A percentile compares a stretch with the other conserved stretches of the same genome.
Evolutionary conservation across 805 yeast species (phyloP).

Genomic region (Nakazawaea molendinolei): DNA sequence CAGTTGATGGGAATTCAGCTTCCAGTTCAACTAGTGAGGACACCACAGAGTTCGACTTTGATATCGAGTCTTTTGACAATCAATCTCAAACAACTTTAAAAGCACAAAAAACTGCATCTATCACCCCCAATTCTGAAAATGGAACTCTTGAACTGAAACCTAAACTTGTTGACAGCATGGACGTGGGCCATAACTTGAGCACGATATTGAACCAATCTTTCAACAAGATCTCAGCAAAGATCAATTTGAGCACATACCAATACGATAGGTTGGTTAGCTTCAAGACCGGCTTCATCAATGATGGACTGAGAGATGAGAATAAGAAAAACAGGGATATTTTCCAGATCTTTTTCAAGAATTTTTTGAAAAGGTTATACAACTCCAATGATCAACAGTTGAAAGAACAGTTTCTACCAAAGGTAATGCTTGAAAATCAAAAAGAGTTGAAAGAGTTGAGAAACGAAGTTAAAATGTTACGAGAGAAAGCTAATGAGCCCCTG

Average conservation of each 20-base stretch:
- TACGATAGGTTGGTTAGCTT: slow-evolving; percentile 36
- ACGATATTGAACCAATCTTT: slow-evolving; percentile 35
- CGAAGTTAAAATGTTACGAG: slow-evolving; percentile 2
- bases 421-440: slow-evolving; percentile 17
- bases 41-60: slow-evolving; percentile 12
- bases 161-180: slow-evolving; percentile 5
- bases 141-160: slow-evolving; percentile 12
- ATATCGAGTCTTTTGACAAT: slow-evolving; percentile 1
- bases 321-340: slow-evolving; percentile 23
- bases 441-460: slow-evolving; percentile 14
- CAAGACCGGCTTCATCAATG: slow-evolving; percentile 28
- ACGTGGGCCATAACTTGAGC: slow-evolving; percentile 20
- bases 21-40: slow-evolving; percentile 4
- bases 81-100: slow-evolving; percentile 2
- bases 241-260: slow-evolving; percentile 47
- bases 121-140: background rate
- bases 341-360: slow-evolving; percentile 22
- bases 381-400: slow-evolving; percentile 20
- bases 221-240: slow-evolving; percentile 37
- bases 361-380: slow-evolving; percentile 25
- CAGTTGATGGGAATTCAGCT: slow-evolving; percentile 15
- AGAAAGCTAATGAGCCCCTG: background rate
- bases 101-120: background rate
- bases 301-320: slow-evolving; percentile 20
- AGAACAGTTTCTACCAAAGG: slow-evolving; percentile 22